Conservation (phyloP, 2,329 filamentous ascomycete species). For the Pseudocercospora ulei region DNA sequence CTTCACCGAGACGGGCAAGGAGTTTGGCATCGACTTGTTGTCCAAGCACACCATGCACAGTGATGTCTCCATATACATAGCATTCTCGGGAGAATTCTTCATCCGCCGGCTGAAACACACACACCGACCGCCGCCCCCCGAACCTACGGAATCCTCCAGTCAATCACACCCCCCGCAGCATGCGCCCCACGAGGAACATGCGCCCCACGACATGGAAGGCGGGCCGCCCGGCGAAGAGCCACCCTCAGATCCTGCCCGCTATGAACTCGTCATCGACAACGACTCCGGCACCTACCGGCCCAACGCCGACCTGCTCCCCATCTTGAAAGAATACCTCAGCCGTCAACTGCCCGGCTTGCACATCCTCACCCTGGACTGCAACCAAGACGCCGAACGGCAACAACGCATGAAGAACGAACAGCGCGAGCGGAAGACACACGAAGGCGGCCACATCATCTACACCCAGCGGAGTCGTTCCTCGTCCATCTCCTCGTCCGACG, state of each 20-base stretch:
- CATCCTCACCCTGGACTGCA: slow-evolving; percentile 63
- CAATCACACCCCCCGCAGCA: slow-evolving; percentile 37
- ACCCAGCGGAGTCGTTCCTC: slow-evolving; percentile 44
- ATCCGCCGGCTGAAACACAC: slow-evolving; percentile 57
- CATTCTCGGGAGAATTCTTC: slow-evolving; percentile 89
- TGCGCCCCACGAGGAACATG: slow-evolving; percentile 43
- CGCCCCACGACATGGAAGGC: slow-evolving; percentile 44
- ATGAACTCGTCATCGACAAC: slow-evolving; percentile 89
- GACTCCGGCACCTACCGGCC: slow-evolving; percentile 90
- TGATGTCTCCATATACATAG: slow-evolving; percentile 81
- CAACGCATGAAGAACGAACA: slow-evolving; percentile 66
- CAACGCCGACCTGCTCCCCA: slow-evolving; percentile 63
- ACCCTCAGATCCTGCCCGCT: slow-evolving; percentile 50
- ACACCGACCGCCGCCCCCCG: slow-evolving; percentile 35
- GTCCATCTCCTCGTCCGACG: slow-evolving; percentile 48
- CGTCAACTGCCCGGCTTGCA: slow-evolving; percentile 67
- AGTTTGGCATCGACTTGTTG: slow-evolving; percentile 86
- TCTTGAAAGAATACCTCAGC: slow-evolving; percentile 60
- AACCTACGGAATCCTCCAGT: slow-evolving; percentile 41
- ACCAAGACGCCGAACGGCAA: slow-evolving; percentile 61
- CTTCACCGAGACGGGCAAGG: slow-evolving; percentile 91
- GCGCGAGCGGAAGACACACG: slow-evolving; percentile 59
- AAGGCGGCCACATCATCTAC: slow-evolving; percentile 46
- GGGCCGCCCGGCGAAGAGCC: slow-evolving; percentile 37
- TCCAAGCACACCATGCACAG: slow-evolving; percentile 97